Evolutionary conservation across 2,329 filamentous ascomycete species (phyloP).

Genomic region (Dactylonectria macrodidyma): DNA sequence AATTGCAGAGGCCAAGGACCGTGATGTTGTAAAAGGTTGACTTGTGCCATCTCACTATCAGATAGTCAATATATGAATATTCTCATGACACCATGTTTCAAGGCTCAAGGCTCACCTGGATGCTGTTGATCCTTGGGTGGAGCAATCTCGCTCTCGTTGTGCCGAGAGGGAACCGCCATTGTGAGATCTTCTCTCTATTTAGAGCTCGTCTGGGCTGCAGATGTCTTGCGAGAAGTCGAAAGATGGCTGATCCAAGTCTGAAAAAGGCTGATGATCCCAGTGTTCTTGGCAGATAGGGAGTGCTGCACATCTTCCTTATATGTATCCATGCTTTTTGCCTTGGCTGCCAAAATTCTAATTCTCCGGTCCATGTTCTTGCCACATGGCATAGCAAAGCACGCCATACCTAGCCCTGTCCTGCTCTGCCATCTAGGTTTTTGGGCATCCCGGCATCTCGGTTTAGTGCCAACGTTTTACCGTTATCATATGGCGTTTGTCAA

Average conservation of each 20-base stretch:
- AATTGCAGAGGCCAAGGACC: conserved; percentile 79
- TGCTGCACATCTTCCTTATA: conserved; percentile 39
- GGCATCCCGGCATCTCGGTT: conserved; percentile 8
- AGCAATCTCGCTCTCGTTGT: conserved; percentile 40
- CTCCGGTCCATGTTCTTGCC: conserved; percentile 13
- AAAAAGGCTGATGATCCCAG: conserved; percentile 13
- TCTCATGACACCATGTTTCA: neutral
- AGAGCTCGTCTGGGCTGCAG: neutral
- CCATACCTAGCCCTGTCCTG: conserved; percentile 17
- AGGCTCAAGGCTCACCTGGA: conserved; percentile 41
- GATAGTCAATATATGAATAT: conserved; percentile 11
- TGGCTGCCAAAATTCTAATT: neutral
- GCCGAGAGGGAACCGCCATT: conserved; percentile 39
- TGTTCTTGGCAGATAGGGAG: conserved; percentile 9
- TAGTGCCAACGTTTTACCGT: conserved; percentile 26
- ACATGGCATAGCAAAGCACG: conserved; percentile 19
- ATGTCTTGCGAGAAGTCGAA: neutral
- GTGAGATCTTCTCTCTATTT: conserved; percentile 3
- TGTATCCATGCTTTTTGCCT: conserved; percentile 1
- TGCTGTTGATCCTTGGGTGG: conserved; percentile 51
- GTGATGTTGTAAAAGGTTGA: conserved; percentile 82
- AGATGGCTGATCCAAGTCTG: conserved; percentile 1
- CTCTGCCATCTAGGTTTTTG: conserved; percentile 21
- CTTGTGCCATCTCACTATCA: conserved; percentile 76
- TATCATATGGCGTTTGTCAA: conserved; percentile 13